Percentiles rank a stretch among this genome's conserved stretches.
Conservation (phyloP, 805 yeast species). For the Cyberlindnera euphorbiiphila region DNA sequence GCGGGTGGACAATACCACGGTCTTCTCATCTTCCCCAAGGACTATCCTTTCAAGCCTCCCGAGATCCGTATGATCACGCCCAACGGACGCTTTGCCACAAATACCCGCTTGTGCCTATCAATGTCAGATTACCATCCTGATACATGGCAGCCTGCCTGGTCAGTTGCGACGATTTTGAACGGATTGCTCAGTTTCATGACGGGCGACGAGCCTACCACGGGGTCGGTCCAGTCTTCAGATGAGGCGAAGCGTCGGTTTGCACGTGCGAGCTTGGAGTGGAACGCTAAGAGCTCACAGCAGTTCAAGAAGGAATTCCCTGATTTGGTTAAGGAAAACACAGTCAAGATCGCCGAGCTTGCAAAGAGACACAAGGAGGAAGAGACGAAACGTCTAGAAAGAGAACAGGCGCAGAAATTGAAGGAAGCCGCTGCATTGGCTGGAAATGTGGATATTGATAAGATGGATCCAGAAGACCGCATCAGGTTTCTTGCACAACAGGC, state of each 20-base stretch:
- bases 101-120: constrained; percentile 79
- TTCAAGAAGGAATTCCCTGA: constrained; percentile 71
- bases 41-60: constrained; percentile 91
- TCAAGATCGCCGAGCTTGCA: constrained; percentile 26
- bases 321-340: constrained; percentile 36
- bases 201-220: constrained; percentile 79
- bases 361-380: constrained; percentile 9
- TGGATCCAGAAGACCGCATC: constrained; percentile 63
- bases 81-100: constrained; percentile 79
- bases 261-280: constrained; percentile 55
- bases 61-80: constrained; percentile 88
- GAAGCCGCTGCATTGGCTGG: constrained; percentile 17
- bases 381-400: constrained; percentile 3
- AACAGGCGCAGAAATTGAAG: constrained; percentile 28
- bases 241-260: constrained; percentile 56
- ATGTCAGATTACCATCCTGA: constrained; percentile 95
- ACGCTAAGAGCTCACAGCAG: constrained; percentile 48
- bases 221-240: constrained; percentile 67
- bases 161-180: constrained; percentile 80
- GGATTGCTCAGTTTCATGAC: constrained; percentile 93
- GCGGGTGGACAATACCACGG: constrained; percentile 89
- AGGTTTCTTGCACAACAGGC: constrained; percentile 34
- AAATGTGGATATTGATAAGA: constrained; percentile 33
- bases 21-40: constrained; percentile 72
- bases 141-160: constrained; percentile 96